These are phyloP conservation scores for Malassezia caprae DNA, from an alignment of 1,284 basidiomycete genomes.

Conservation along the genomic window DNA sequence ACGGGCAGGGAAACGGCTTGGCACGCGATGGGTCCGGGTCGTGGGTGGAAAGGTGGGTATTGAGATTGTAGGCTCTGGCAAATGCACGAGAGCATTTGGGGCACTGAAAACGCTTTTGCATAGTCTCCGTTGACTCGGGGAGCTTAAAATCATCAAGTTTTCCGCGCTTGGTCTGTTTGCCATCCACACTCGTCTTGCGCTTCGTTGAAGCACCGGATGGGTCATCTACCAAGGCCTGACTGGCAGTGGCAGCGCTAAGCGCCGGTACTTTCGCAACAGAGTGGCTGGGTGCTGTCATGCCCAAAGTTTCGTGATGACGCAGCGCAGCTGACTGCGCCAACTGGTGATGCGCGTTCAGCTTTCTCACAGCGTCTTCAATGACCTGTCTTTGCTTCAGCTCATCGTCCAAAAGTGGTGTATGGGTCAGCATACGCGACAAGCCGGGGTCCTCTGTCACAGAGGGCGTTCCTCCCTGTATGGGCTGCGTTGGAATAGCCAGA, in stretches of 20 bases:
- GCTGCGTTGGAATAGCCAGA: neutral
- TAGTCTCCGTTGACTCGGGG: neutral
- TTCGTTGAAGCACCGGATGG: neutral
- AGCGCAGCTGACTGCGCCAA: constrained; percentile 9
- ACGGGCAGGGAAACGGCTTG: constrained; percentile 72
- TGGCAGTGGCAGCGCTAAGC: neutral
- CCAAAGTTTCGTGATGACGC: constrained; percentile 15
- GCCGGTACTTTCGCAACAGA: neutral
- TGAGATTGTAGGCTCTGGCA: constrained; percentile 77
- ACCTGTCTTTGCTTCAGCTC: constrained; percentile 22
- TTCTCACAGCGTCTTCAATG: constrained; percentile 22
- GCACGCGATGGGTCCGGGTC: constrained; percentile 63
- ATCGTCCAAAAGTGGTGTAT: neutral
- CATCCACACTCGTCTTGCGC: neutral
- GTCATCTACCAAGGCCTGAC: neutral
- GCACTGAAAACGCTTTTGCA: constrained; percentile 38
- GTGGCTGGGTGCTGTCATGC: neutral
- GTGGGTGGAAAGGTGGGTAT: constrained; percentile 80
- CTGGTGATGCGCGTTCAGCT: constrained; percentile 5
- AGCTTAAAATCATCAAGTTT: neutral
- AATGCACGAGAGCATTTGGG: constrained; percentile 56
- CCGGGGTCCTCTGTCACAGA: neutral
- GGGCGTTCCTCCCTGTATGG: neutral
- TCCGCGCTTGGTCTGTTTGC: neutral
- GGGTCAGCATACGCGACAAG: neutral